These are phyloP conservation scores for Blastocystis sp. DNA, from an alignment of 352 stramenopile genomes.

Conservation along the genomic window DNA sequence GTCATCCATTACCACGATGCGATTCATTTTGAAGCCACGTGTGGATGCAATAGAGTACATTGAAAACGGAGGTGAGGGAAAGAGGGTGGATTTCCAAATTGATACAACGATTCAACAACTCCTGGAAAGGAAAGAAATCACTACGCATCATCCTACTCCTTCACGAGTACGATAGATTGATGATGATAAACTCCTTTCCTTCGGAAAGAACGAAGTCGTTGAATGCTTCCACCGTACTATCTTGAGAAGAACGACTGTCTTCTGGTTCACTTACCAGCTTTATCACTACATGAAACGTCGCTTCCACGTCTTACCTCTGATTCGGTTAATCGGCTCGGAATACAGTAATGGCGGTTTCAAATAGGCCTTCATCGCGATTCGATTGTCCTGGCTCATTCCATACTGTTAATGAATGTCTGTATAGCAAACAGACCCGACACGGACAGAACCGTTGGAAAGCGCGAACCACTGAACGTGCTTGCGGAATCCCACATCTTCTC, in stretches of 20 bases:
- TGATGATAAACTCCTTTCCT: constrained; percentile 53
- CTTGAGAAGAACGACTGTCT: neutral
- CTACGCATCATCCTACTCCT: neutral
- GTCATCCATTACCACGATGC: neutral
- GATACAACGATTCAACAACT: constrained; percentile 29
- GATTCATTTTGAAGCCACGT: neutral
- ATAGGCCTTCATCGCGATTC: neutral
- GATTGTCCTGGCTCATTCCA: neutral
- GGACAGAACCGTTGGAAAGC: neutral
- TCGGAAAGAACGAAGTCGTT: neutral
- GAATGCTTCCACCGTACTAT: constrained; percentile 12
- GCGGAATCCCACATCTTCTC: neutral
- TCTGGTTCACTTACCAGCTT: neutral
- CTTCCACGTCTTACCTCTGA: neutral
- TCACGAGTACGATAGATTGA: neutral
- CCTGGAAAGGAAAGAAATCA: constrained; percentile 1
- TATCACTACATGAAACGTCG: neutral
- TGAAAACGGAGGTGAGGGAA: neutral
- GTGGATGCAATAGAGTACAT: constrained; percentile 18
- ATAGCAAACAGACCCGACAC: neutral
- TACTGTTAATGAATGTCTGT: neutral
- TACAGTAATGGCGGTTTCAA: constrained; percentile 14
- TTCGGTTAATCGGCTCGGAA: constrained; percentile 2
- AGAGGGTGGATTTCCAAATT: constrained; percentile 38
- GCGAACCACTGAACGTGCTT: neutral